Conservation (phyloP, 129 eudicot species). For the Erigeron canadensis region DNA sequence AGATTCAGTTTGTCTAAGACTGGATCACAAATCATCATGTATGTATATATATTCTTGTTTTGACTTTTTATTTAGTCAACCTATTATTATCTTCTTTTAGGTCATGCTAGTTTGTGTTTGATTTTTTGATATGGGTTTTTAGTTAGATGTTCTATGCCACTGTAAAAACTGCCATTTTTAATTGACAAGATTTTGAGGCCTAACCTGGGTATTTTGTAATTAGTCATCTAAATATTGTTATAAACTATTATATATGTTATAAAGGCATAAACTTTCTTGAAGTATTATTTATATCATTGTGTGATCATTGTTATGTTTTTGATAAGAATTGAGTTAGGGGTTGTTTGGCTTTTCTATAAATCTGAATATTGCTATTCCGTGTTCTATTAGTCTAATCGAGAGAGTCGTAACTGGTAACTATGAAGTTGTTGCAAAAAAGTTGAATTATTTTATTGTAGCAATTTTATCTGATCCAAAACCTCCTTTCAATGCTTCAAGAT, state of each 20-base stretch:
- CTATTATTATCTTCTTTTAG: not conserved
- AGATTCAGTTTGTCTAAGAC: too few relatives aligned
- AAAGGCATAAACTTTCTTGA: too few relatives aligned
- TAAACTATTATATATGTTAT: too few relatives aligned
- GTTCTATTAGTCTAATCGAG: not conserved
- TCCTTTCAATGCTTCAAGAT: too few relatives aligned
- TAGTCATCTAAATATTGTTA: too few relatives aligned
- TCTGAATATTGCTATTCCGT: not conserved
- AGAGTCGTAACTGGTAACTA: not conserved
- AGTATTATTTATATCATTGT: not conserved
- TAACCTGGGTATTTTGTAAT: too few relatives aligned
- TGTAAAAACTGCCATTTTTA: too few relatives aligned
- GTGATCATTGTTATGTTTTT: conserved; percentile 11
- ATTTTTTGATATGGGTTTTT: too few relatives aligned
- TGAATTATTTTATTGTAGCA: not conserved
- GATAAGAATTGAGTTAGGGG: not conserved
- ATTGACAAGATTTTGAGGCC: too few relatives aligned
- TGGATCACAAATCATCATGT: too few relatives aligned
- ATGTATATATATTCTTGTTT: not conserved
- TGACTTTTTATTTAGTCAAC: conserved; percentile 4
- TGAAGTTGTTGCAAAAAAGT: conserved; percentile 1
- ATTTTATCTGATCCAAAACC: too few relatives aligned
- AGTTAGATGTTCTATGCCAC: too few relatives aligned
- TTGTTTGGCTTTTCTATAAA: not conserved
- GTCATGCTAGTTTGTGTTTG: conserved; percentile 18